Evolutionary conservation across 2,329 filamentous ascomycete species (phyloP), one percentile per base, ranked within the genome.

Genomic region (Zalaria sp.): DNA sequence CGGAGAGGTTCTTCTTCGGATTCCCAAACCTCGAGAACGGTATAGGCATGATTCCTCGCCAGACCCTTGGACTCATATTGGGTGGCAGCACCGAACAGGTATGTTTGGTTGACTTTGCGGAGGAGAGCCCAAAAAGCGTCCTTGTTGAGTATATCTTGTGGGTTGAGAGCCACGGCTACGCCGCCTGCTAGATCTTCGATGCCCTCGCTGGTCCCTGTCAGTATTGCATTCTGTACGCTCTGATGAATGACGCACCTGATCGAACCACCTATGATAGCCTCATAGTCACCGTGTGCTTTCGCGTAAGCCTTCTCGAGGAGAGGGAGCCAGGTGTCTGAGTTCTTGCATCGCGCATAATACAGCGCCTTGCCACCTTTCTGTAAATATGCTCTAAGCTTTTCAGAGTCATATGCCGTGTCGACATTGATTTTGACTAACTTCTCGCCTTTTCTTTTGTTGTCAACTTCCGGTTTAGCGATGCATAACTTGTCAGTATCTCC

Each of bases 251-350:
- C 60, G 70, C n/a, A n/a, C n/a, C 55, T 70, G 80, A n/a, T 79
- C 54, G 79, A 85, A 0, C 83, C 83, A 5, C 83, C 82, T 34
- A 82, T 73, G 28, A 93, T 83, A 1, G 80, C 72, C n/a, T 71
- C 74, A 50, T 82, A 93, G 53, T 91, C 83, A 3, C 83, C 83
- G 51, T 91, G 84, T 0, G 81, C 81, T 58, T 91, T 91, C 18
- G 84, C 84, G 55, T 83, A 89, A 1, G 84, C 84, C 59, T 89
- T 89, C 53, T 89, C 83, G 2, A 88, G 65, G 25, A 91, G 63
- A 0, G 83, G 81, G 4, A 89, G 68, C 84, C 84, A 91, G 0
- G 83, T 89, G 58, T 89, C 83, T 53, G 86, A 85, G 29, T 79
- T 75, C 7, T 35, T 36, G 60, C 80, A 85, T 53, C 82, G 79